Base-by-base conservation (phyloP, 768 basidiomycete genomes). In the Pleurotus tuber-regium region DNA sequence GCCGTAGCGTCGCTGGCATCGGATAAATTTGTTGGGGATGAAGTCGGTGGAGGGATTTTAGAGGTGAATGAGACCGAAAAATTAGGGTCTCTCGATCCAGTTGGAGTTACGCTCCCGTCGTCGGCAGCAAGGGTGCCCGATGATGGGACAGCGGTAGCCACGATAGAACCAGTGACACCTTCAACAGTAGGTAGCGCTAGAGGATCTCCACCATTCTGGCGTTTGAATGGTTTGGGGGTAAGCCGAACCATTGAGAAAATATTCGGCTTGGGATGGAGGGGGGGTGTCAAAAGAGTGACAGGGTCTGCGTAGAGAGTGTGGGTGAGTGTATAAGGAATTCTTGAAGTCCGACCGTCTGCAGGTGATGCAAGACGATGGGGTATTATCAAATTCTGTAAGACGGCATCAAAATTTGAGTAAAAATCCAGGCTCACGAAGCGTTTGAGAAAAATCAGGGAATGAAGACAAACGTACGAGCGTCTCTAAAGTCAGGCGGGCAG, bases 251-350 rank as follows among this genome's bases (percentile, higher is more conserved):
- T 48, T 33, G 25, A 6, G 2, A 18, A 12, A 12, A 24, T 33
- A 11, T 6, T 19, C 8, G 18, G 11, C 21, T 19, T 7, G 9
- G 16, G 38, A 40, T 8, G 41, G 16, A 24, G 10, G 21, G 30
- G 31, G 46, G 46, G 16, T 29, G 46, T 48, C 46, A 23, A 48
- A 48, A 24, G 46, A 48, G 31, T 18, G 46, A 48, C 46, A 48
- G 18, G 46, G 46, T 33, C 46, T 36, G 19, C 6, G 43, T 33
- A 48, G n/a, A 48, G 46, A 48, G 29, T 23, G 41, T 42, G 41
- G 41, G n/a, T 42, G 16, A 25, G 23, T 9, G 41, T 42, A 42
- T 42, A 42, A 42, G 21, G 41, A 35, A 21, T 24, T 14, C 28
- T 19, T 28, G 46, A 21, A 24, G 16, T 29, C 14, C n/a, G 16